These are phyloP conservation scores for Ophiostoma perfectum DNA, from an alignment of 2,329 filamentous ascomycete species.

Conservation along the genomic window DNA sequence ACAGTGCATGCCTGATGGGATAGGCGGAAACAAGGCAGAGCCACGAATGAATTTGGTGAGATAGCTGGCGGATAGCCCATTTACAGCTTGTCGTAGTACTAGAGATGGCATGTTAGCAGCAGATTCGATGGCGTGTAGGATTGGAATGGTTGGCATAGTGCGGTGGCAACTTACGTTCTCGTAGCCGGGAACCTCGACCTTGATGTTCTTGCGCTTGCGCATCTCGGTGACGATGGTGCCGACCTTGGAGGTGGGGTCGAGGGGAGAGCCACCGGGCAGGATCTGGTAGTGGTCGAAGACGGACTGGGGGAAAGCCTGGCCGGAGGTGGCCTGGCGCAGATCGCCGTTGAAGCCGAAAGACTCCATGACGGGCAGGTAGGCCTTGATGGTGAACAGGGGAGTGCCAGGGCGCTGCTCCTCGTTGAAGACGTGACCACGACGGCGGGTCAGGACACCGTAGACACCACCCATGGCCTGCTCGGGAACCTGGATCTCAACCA, in stretches of 20 bases:
- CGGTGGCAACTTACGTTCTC: conserved; percentile 74
- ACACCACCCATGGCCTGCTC: conserved; percentile 99
- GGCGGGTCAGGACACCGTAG: conserved; percentile 95
- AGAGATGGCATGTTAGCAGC: conserved; percentile 20
- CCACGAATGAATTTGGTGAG: conserved; percentile 22
- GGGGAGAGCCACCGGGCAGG: conserved; percentile 85
- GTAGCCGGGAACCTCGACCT: conserved; percentile 86
- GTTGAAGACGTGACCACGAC: conserved; percentile 97
- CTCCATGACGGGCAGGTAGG: conserved; percentile 40
- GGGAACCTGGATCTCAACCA: conserved; percentile 98
- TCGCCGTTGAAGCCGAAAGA: conserved; percentile 86
- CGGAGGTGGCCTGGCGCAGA: conserved; percentile 85
- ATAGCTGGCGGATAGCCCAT: conserved; percentile 33
- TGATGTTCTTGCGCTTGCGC: conserved; percentile 99
- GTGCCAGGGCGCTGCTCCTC: conserved; percentile 98
- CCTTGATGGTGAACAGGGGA: conserved; percentile 90
- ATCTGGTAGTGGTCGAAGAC: conserved; percentile 99
- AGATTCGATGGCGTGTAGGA: neutral
- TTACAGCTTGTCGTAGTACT: conserved; percentile 99
- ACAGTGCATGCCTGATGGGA: conserved; percentile 15
- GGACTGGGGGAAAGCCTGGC: conserved; percentile 97
- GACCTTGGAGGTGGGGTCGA: conserved; percentile 76
- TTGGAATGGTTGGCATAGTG: neutral
- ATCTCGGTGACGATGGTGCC: conserved; percentile 79
- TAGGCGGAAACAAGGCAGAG: conserved; percentile 13